These are phyloP conservation scores for Eucalyptus viminalis DNA, from an alignment of 345 rosid genomes.

Conservation along the genomic window DNA sequence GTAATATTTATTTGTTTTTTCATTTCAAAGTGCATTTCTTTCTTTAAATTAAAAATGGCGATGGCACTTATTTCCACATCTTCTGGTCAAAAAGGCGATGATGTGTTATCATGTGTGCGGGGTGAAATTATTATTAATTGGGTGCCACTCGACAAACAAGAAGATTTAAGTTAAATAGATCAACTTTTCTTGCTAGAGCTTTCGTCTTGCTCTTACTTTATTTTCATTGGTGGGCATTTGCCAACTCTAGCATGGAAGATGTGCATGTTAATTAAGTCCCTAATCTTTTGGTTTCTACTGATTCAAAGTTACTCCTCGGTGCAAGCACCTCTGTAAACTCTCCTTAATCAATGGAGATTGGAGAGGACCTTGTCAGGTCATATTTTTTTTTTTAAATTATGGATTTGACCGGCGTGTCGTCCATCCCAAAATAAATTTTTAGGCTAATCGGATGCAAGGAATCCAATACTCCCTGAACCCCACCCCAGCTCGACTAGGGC, in stretches of 20 bases:
- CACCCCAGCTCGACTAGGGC: neutral
- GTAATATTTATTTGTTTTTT: neutral
- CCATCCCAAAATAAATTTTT: neutral
- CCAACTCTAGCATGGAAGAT: neutral
- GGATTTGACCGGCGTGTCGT: neutral
- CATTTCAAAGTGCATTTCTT: neutral
- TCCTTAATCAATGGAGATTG: neutral
- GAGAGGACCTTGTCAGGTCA: neutral
- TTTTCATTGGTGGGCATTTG: neutral
- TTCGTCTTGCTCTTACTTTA: neutral
- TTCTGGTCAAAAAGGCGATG: neutral
- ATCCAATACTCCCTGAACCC: too few species aligned
- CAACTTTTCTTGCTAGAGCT: neutral
- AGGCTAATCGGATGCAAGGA: neutral
- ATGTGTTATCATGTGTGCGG: neutral
- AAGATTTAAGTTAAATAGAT: neutral
- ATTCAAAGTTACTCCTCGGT: neutral
- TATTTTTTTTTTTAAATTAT: neutral
- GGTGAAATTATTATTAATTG: neutral
- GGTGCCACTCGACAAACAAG: neutral
- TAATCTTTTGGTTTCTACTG: neutral
- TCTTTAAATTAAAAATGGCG: neutral
- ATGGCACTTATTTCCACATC: neutral
- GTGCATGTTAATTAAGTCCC: neutral
- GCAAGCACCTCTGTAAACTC: neutral